Evolutionary conservation across 768 basidiomycete species (phyloP).

Genomic region (Ramaria rubella): DNA sequence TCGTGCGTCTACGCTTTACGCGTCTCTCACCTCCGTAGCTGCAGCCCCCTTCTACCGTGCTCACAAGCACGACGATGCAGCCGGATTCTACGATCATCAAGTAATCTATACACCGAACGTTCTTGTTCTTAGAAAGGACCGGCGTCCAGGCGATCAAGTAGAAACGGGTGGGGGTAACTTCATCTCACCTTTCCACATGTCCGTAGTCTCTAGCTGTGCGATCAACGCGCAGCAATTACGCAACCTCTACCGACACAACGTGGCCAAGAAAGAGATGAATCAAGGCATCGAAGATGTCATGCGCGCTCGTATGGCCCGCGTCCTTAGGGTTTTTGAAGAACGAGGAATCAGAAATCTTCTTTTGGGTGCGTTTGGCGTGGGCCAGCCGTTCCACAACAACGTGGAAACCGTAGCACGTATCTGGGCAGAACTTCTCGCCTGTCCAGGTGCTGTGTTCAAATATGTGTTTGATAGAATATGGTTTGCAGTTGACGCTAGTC

Average conservation of each 20-base stretch:
- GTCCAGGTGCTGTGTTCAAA: conserved; percentile 31
- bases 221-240: conserved; percentile 33
- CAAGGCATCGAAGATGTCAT: conserved; percentile 36
- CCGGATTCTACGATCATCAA: conserved; percentile 40
- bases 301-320: conserved; percentile 44
- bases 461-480: conserved; percentile 36
- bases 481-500: conserved; percentile 37
- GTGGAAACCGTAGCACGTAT: conserved; percentile 36
- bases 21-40: conserved; percentile 28
- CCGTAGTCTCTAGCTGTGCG: conserved; percentile 37
- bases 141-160: conserved; percentile 6
- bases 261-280: conserved; percentile 27
- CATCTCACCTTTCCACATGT: conserved; percentile 33
- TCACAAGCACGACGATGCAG: conserved; percentile 33
- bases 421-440: conserved; percentile 41
- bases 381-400: conserved; percentile 32
- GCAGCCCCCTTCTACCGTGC: conserved; percentile 36
- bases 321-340: conserved; percentile 37
- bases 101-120: conserved; percentile 42
- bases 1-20: conserved; percentile 35
- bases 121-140: conserved; percentile 33
- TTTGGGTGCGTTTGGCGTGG: conserved; percentile 42
- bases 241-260: conserved; percentile 25
- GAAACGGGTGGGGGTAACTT: conserved; percentile 18
- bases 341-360: conserved; percentile 34